Evolutionary conservation across 2,329 filamentous ascomycete genomes (phyloP), one percentile per base, ranked within the genome.

Genomic region (Aspergillus sp.): DNA sequence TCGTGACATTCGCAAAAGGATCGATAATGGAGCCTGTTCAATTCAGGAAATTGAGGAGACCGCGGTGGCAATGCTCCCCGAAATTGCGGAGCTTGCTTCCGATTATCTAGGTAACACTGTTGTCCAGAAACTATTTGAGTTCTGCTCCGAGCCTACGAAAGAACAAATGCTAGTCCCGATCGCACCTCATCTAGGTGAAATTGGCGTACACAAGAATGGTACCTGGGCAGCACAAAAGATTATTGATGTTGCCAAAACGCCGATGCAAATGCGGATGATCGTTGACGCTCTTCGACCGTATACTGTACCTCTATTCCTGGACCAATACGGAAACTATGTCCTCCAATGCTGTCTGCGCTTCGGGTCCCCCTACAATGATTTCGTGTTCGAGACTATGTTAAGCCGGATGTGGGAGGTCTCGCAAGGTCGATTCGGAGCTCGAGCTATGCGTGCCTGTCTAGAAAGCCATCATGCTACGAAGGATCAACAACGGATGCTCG

Each of bases 201-300:
- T 98, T 76, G 95, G 95, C 67, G 88, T 97, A 7, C 95, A 99
- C 83, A 99, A 99, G 84, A 99, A 99, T 69, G 95, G 95, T 62
- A 99, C 95, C 1, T 99, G 95, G 95, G 95, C 95, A 55, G 95
- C 95, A 1, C 95, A 99, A 77, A 99, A 98, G 83, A 98, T 99
- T 69, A 98, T 99, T 66, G 93, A 98, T 69, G 91, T 96, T 6
- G 93, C 92, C 73, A 91, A 95, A 77, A 91, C 90, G 1, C 86
- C 89, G 6, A 79, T 81, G 41, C 93, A 98, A 77, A 93, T 95
- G 87, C 79, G 81, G 47, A 80, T 91, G 77, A 93, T 99, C 69
- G 89, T 95, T 27, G 87, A 96, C 62, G 84, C 91, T 64, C 81
- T 98, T 31, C 89, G 89, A 3, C 88, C 92, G 1, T 97, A 96